A percentile compares a stretch with the other conserved stretches of the same genome.
phyloP scores from a whole-genome alignment of 768 basidiomycete species.

The Rhodotorula toruloides region DNA sequence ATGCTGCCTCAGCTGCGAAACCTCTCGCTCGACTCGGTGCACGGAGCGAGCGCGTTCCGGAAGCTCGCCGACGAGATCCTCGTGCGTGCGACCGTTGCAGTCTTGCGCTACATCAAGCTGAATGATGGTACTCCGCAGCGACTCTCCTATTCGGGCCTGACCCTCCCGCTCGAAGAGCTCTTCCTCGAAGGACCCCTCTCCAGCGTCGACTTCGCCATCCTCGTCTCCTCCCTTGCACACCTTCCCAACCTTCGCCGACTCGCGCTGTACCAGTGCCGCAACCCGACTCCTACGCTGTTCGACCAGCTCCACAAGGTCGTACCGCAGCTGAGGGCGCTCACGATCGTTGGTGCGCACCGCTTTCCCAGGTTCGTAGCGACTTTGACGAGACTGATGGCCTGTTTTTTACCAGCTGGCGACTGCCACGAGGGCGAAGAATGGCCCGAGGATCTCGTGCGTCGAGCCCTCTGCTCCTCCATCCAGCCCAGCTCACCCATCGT shows the following conservation, averaged over 20 bases:
- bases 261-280: conserved; percentile 26
- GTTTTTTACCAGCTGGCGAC: too few species aligned
- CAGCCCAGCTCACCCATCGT: not conserved
- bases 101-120: too few species aligned
- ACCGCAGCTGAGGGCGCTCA: conserved; percentile 11
- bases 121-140: not conserved
- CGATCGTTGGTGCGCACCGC: not conserved
- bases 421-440: conserved; percentile 5
- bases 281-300: conserved; percentile 21
- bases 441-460: conserved; percentile 22
- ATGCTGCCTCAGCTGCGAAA: conserved; percentile 18
- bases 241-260: conserved; percentile 14
- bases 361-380: too few species aligned
- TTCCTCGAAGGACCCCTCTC: conserved; percentile 31
- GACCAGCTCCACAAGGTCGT: conserved; percentile 1
- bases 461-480: too few species aligned
- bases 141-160: not conserved
- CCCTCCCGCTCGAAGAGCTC: conserved; percentile 31
- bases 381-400: too few species aligned
- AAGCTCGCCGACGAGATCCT: conserved; percentile 16
- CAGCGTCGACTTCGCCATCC: not conserved
- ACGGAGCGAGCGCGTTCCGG: conserved; percentile 7
- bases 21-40: conserved; percentile 34
- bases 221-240: conserved; percentile 9
- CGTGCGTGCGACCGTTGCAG: not conserved